Conservation (phyloP, 2,329 filamentous ascomycete species). For the Aspergillus thermomutatus region DNA sequence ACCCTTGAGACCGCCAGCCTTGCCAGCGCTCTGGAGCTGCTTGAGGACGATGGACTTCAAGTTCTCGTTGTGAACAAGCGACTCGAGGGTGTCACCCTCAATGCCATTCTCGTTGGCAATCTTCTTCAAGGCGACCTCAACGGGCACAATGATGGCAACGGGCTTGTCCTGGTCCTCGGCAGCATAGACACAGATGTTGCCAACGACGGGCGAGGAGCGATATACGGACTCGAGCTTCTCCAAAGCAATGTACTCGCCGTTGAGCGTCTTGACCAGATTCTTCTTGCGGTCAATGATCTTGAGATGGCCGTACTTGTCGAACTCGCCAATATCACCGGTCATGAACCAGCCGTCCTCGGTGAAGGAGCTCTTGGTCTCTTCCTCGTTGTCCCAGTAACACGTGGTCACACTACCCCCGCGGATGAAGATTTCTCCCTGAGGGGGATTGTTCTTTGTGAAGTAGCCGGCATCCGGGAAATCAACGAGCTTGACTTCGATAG, state of each 20-base stretch:
- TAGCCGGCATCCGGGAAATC: slow-evolving; percentile 89
- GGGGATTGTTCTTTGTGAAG: slow-evolving; percentile 66
- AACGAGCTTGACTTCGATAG: slow-evolving; percentile 85
- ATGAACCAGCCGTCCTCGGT: slow-evolving; percentile 93
- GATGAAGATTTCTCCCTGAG: slow-evolving; percentile 91
- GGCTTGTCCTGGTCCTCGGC: slow-evolving; percentile 71
- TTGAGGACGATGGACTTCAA: slow-evolving; percentile 40
- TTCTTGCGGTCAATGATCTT: slow-evolving; percentile 94
- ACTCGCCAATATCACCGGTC: slow-evolving; percentile 93
- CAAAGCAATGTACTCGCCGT: slow-evolving; percentile 94
- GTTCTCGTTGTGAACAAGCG: slow-evolving; percentile 56
- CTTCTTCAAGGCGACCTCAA: slow-evolving; percentile 55
- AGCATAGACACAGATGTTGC: slow-evolving; percentile 85
- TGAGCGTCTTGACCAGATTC: slow-evolving; percentile 93
- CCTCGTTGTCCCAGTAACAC: slow-evolving; percentile 79
- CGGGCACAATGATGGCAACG: slow-evolving; percentile 72
- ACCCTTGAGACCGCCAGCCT: slow-evolving; percentile 33
- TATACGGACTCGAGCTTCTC: slow-evolving; percentile 95
- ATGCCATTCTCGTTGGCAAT: slow-evolving; percentile 58
- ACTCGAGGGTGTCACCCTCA: slow-evolving; percentile 60
- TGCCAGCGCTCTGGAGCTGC: slow-evolving; percentile 38
- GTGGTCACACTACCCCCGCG: slow-evolving; percentile 71
- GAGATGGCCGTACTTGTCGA: slow-evolving; percentile 74
- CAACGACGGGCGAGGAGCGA: slow-evolving; percentile 71
- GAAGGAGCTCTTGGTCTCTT: slow-evolving; percentile 76